Evolutionary conservation across 345 rosid genomes (phyloP), one percentile per base, ranked within the genome.

Genomic region (Ceriops zippeliana): DNA sequence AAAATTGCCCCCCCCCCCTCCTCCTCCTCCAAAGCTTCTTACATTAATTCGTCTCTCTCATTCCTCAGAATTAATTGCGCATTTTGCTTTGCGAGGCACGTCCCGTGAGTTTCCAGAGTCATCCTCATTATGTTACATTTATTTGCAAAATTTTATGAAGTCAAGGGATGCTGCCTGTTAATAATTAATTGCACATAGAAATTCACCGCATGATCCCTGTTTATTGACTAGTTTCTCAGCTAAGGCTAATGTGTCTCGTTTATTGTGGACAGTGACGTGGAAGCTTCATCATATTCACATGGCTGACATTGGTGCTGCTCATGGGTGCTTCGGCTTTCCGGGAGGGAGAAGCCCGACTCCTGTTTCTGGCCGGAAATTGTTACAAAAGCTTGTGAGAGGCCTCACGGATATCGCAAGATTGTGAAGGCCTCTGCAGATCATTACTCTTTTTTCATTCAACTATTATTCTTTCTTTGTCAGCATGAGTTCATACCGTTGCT

Each of bases 321-420:
- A 66, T 75, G 68, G 73, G 76, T 80, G 66, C 78, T 87, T 82
- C 81, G 97, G 95, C 21, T 89, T 80, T 73, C 81, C 34, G 5
- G 34, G 34, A 78, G 5, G 34, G 34, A 78, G 98, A 93, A 80
- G 88, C 96, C 76, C 87, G 75, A 92, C 97, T 81, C 89, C 97
- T 17, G 83, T 91, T 54, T 83, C 96, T 71, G 87, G 89, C 69
- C 91, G 46, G 97, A 89, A 73, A 81, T 93, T 62, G 73, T 74
- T 61, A 88, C 97, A 46, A 93, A 87, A 83, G 88, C 91, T 72
- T 68, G 60, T 78, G 92, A 95, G 68, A 87, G 73, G 81, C 98
- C 98, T 20, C 91, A 89, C 84, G 98, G 97, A 73, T 95, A 87
- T 70, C 86, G 90, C 38, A 88, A 89, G 75, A 85, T 87, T 75